Conservation (phyloP, 441 rosid species). For the Erodium texanum region DNA sequence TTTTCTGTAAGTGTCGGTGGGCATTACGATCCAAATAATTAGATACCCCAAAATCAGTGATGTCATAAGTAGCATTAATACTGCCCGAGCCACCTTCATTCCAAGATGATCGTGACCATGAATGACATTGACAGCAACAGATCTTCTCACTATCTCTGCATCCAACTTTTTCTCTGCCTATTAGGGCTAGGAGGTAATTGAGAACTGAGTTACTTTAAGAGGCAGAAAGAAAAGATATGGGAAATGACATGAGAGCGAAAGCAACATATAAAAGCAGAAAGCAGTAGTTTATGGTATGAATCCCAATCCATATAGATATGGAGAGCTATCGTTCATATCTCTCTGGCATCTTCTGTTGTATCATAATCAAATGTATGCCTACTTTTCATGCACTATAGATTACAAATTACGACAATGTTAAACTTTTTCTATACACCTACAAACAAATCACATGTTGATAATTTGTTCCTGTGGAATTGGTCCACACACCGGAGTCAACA, state of each 20-base stretch:
- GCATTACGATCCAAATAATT: constrained; percentile 52
- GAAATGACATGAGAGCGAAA: neutral
- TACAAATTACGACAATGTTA: neutral
- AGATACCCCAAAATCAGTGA: constrained; percentile 32
- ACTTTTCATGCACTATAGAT: neutral
- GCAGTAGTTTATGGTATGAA: neutral
- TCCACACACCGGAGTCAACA: neutral
- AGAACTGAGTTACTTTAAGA: neutral
- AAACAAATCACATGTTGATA: neutral
- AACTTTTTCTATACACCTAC: neutral
- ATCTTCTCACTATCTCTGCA: constrained; percentile 1
- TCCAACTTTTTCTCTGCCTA: constrained; percentile 3
- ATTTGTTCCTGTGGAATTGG: neutral
- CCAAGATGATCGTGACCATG: neutral
- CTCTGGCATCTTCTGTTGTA: neutral
- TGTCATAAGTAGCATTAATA: constrained; percentile 23
- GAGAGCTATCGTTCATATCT: neutral
- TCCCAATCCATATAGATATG: neutral
- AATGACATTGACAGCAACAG: neutral
- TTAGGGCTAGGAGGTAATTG: neutral
- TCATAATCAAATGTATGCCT: neutral
- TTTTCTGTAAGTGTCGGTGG: constrained; percentile 34
- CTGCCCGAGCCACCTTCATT: constrained; percentile 2
- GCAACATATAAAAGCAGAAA: neutral
- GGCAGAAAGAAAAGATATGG: neutral